These are phyloP conservation scores for Dactylellina sp. DNA, from an alignment of 2,329 filamentous ascomycete species.

Conservation along the genomic window DNA sequence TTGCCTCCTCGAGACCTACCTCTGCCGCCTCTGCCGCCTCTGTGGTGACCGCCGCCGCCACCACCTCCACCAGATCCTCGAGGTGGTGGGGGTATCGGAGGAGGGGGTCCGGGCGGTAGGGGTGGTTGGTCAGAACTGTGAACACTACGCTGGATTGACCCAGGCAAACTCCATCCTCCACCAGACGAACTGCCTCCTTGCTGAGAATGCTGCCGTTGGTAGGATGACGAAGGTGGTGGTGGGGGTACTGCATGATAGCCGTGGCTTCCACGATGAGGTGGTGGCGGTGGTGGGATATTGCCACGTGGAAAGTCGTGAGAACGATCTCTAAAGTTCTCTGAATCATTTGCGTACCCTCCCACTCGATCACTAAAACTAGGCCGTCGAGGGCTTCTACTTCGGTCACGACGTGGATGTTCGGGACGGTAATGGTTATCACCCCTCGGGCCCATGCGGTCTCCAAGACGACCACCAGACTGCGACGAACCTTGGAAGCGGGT, in stretches of 20 bases:
- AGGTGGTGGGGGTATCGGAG: neutral
- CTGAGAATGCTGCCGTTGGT: slow-evolving; percentile 3
- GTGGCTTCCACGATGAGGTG: slow-evolving; percentile 23
- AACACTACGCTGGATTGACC: slow-evolving; percentile 41
- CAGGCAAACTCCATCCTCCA: slow-evolving; percentile 49
- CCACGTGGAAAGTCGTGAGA: slow-evolving; percentile 51
- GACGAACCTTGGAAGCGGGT: slow-evolving; percentile 42
- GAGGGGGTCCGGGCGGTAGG: slow-evolving; percentile 39
- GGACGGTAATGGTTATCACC: slow-evolving; percentile 29
- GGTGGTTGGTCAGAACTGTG: slow-evolving; percentile 42
- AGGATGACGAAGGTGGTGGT: slow-evolving; percentile 5
- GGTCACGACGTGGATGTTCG: slow-evolving; percentile 42
- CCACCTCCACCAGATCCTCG: too few relatives aligned
- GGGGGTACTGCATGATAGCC: slow-evolving; percentile 44
- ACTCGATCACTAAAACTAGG: slow-evolving; percentile 42
- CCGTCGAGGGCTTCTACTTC: slow-evolving; percentile 38
- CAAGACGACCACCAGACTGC: slow-evolving; percentile 1
- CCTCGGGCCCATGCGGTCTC: slow-evolving; percentile 23
- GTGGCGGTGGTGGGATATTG: slow-evolving; percentile 25
- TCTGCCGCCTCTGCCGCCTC: slow-evolving; percentile 25
- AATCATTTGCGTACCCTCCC: slow-evolving; percentile 16
- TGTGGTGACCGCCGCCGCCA: slow-evolving; percentile 1
- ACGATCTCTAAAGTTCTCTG: slow-evolving; percentile 44
- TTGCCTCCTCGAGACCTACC: slow-evolving; percentile 15
- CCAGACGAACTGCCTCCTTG: slow-evolving; percentile 12